Evolutionary conservation across 108 stramenopile genomes (phyloP), one percentile per base, ranked within the genome.

Genomic region (Cyclotella baltica): DNA sequence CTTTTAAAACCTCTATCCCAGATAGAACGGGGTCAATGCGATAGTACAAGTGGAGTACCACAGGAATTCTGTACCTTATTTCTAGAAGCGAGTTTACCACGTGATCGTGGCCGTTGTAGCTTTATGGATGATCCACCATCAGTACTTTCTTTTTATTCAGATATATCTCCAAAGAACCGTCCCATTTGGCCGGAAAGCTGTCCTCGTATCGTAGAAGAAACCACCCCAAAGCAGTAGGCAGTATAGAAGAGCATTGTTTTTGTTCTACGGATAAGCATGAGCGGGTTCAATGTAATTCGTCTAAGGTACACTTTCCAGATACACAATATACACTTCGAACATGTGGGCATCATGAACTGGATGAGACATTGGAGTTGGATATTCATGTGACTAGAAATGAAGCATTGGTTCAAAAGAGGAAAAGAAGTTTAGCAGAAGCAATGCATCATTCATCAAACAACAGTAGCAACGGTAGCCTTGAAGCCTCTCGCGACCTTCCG

Each of bases 101-200:
- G 13, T 11, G 37, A 71, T 38, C 22, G 8, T 16, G 15, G 57
- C 23, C 37, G 29, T 40, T 71, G 70, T 27, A 22, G 9, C 22
- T 71, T 71, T 23, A 70, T 78, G 52, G 30, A 55, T 19, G 37
- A 59, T 33, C 81, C 81, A 20, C 86, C 88, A 13, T 86, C 86
- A 13, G 66, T 87, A 29, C 51, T 85, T 18, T 89, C 88, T 2
- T 89, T 85, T 63, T 89, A 85, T 36, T 84, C 88, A 6, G 84
- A 89, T 59, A 89, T 89, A 16, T 84, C 86, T 25, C 69, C 50
- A 63, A 66, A 53, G 18, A 64, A 79, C 16, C 77, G 77, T 35
- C 64, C 78, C 31, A 67, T 31, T 13, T 71, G 70, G 72, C 62
- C 65, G 27, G 23, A 23, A 10, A 35, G 33, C 9, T 67, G 73